phyloP scores from a whole-genome alignment of 139 green algal genomes.

The Micromonas pusilla region DNA sequence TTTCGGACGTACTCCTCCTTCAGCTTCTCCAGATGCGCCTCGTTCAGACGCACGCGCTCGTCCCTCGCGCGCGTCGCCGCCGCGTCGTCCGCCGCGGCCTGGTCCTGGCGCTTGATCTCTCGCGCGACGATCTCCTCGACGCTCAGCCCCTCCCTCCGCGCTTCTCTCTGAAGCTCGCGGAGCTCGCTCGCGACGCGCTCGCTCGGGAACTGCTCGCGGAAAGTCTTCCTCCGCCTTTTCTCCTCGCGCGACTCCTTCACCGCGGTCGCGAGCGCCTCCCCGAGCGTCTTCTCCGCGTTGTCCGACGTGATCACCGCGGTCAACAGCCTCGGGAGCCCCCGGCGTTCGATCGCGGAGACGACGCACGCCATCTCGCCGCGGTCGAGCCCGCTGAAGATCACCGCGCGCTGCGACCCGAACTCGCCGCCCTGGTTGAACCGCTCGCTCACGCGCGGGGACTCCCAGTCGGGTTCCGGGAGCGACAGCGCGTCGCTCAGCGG shows the following conservation, averaged over 20 bases:
- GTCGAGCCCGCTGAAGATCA: slow-evolving; percentile 10
- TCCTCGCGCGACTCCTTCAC: not conserved
- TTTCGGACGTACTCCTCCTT: not conserved
- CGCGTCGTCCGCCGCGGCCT: not conserved
- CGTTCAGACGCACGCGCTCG: not conserved
- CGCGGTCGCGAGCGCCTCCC: slow-evolving; percentile 7
- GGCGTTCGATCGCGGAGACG: slow-evolving; percentile 9
- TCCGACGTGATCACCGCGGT: not conserved
- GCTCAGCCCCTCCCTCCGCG: not conserved
- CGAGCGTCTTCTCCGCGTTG: not conserved
- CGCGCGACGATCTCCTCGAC: not conserved
- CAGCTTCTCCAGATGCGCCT: not conserved
- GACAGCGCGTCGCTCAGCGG: not conserved
- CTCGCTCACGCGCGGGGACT: not conserved
- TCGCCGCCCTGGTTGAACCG: not conserved
- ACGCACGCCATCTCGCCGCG: not conserved
- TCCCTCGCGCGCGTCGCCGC: not conserved
- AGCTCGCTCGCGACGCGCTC: not conserved
- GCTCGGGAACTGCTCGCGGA: no score
- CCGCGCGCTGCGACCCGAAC: not conserved
- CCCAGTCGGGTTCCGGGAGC: not conserved
- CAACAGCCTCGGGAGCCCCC: not conserved
- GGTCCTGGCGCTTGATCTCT: not conserved
- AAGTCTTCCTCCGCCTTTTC: not conserved
- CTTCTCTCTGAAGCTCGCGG: not conserved